These are phyloP conservation scores for Beauveria sp. DNA, from an alignment of 2,329 filamentous ascomycete species.

Conservation along the genomic window DNA sequence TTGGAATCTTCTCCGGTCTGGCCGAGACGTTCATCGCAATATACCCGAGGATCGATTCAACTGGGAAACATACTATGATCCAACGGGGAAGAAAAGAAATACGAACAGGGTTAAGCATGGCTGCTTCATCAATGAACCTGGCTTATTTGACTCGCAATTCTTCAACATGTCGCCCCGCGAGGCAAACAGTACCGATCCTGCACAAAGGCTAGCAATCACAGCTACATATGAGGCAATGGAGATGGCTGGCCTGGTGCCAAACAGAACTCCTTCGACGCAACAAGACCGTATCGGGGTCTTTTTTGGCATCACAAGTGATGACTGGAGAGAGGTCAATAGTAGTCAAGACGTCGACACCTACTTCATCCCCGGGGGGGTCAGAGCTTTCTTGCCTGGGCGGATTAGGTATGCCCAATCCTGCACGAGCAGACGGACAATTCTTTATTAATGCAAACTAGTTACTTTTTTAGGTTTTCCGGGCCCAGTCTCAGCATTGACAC, in stretches of 20 bases:
- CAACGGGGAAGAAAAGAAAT: constrained; percentile 50
- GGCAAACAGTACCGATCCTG: constrained; percentile 58
- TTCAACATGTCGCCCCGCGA: constrained; percentile 77
- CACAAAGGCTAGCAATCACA: constrained; percentile 55
- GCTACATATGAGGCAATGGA: constrained; percentile 63
- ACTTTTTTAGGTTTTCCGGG: constrained; percentile 43
- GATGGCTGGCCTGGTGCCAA: constrained; percentile 60
- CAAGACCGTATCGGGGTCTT: constrained; percentile 57
- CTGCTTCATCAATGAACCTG: constrained; percentile 50
- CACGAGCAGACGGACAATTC: not conserved
- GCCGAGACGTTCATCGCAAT: constrained; percentile 56
- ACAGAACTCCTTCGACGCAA: constrained; percentile 56
- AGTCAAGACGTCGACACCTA: constrained; percentile 58
- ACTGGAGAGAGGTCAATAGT: constrained; percentile 72
- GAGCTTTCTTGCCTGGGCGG: constrained; percentile 45
- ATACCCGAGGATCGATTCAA: constrained; percentile 58
- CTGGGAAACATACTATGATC: constrained; percentile 50
- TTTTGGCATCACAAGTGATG: constrained; percentile 70
- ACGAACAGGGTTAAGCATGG: not conserved
- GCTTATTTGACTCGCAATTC: constrained; percentile 65
- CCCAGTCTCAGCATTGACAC: constrained; percentile 32
- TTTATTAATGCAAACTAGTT: constrained; percentile 41
- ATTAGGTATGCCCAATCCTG: constrained; percentile 35
- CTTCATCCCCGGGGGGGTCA: constrained; percentile 41
- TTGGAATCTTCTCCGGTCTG: constrained; percentile 62